Evolutionary conservation across 2,329 filamentous ascomycete species (phyloP).

Genomic region (Monilinia laxa): DNA sequence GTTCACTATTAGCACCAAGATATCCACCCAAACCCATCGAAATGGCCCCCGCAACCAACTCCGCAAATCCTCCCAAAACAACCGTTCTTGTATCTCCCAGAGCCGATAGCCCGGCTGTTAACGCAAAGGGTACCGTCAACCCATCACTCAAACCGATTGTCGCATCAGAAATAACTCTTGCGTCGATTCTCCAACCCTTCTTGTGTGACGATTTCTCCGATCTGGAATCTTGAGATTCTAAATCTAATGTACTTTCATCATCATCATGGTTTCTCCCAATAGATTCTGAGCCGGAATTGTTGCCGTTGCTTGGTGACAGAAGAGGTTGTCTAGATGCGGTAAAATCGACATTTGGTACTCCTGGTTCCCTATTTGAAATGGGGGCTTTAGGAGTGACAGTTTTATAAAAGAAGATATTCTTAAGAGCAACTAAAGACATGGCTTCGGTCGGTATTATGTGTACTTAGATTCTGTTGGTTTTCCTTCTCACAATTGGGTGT

Average conservation of each 20-base stretch:
- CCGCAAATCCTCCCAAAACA: conserved; percentile 59
- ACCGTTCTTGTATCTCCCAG: conserved; percentile 53
- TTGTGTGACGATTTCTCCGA: conserved; percentile 30
- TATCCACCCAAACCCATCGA: conserved; percentile 64
- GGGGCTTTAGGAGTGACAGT: conserved; percentile 24
- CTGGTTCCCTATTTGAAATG: conserved; percentile 2
- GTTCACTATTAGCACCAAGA: conserved; percentile 52
- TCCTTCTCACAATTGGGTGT: conserved; percentile 1
- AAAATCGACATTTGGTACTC: conserved; percentile 23
- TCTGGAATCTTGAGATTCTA: conserved; percentile 31
- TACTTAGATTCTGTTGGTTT: background rate
- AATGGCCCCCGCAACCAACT: conserved; percentile 60
- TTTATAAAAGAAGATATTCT: conserved; percentile 39
- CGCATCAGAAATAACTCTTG: conserved; percentile 49
- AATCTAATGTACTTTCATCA: conserved; percentile 30
- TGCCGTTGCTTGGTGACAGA: conserved; percentile 16
- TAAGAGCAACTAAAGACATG: conserved; percentile 40
- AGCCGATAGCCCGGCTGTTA: conserved; percentile 56
- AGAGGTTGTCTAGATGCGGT: conserved; percentile 29
- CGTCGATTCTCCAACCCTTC: conserved; percentile 38
- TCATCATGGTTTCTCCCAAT: background rate
- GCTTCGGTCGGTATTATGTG: conserved; percentile 23
- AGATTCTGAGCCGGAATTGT: conserved; percentile 1
- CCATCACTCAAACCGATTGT: conserved; percentile 64
- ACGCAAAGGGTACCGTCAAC: conserved; percentile 61